Evolutionary conservation across 208 protist species (phyloP).

Genomic region (Trichomonas vaginalis): DNA sequence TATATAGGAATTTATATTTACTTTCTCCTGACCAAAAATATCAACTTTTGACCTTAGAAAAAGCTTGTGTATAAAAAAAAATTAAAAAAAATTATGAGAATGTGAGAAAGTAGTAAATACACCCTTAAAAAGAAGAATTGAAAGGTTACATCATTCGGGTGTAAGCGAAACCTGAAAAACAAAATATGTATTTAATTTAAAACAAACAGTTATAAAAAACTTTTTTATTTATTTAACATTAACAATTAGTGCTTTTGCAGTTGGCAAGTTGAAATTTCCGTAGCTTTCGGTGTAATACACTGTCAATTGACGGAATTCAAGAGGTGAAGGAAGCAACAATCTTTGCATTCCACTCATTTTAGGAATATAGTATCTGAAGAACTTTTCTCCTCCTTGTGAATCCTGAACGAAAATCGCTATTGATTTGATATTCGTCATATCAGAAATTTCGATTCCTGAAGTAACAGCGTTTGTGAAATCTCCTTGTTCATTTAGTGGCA

Average conservation of each 20-base stretch:
- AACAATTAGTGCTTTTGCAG: neutral
- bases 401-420: neutral
- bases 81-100: too few species aligned
- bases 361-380: neutral
- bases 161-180: too few species aligned
- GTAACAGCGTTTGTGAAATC: neutral
- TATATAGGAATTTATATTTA: too few species aligned
- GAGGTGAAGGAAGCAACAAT: neutral
- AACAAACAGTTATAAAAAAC: too few species aligned
- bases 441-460: neutral
- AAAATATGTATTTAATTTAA: too few species aligned
- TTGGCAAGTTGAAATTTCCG: neutral
- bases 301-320: neutral
- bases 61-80: too few species aligned
- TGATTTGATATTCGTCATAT: neutral
- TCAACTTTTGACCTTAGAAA: too few species aligned
- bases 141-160: too few species aligned
- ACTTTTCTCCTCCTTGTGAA: neutral
- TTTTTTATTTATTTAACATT: neutral
- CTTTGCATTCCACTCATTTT: neutral
- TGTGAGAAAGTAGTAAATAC: too few species aligned
- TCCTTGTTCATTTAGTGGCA: neutral
- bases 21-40: too few species aligned
- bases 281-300: neutral
- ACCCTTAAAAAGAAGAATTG: too few species aligned